These are phyloP conservation scores for Cicer chorassanicum DNA, from an alignment of 306 rosid genomes.

Conservation along the genomic window DNA sequence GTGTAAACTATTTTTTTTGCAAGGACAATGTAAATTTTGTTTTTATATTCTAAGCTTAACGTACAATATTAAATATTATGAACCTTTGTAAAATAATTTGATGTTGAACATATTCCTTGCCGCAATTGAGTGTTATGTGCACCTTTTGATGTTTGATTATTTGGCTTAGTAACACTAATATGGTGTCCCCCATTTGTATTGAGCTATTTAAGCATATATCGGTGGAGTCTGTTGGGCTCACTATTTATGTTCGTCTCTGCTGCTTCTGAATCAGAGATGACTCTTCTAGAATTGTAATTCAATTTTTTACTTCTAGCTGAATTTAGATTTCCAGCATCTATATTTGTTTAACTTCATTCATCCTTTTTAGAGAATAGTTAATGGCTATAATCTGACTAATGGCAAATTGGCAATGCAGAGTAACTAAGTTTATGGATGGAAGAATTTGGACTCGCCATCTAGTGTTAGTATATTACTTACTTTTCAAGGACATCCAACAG, in stretches of 20 bases:
- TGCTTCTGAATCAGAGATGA: not conserved
- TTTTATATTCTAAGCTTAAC: not conserved
- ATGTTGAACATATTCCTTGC: conserved; percentile 2
- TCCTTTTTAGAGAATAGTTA: not conserved
- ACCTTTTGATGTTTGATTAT: not conserved
- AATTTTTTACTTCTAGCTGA: conserved; percentile 2
- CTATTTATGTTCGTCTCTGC: not conserved
- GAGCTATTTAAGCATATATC: not conserved
- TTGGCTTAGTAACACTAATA: not conserved
- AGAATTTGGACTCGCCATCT: conserved; percentile 22
- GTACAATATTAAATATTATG: not conserved
- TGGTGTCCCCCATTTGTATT: not conserved
- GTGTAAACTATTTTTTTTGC: not conserved
- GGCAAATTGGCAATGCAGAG: conserved; percentile 21
- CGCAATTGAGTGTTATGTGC: not conserved
- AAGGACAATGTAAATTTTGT: not conserved
- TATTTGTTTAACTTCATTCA: not conserved
- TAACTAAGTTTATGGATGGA: conserved; percentile 17
- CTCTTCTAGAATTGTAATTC: not conserved
- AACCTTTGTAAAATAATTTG: not conserved
- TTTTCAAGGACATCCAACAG: conserved; percentile 10
- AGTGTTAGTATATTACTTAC: conserved; percentile 5
- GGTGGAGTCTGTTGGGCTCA: not conserved
- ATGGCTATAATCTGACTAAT: conserved; percentile 11
- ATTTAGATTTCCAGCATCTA: conserved; percentile 22